Evolutionary conservation across 2,329 filamentous ascomycete species (phyloP), one percentile per base, ranked within the genome.

Genomic region (Metarhizium sp.): DNA sequence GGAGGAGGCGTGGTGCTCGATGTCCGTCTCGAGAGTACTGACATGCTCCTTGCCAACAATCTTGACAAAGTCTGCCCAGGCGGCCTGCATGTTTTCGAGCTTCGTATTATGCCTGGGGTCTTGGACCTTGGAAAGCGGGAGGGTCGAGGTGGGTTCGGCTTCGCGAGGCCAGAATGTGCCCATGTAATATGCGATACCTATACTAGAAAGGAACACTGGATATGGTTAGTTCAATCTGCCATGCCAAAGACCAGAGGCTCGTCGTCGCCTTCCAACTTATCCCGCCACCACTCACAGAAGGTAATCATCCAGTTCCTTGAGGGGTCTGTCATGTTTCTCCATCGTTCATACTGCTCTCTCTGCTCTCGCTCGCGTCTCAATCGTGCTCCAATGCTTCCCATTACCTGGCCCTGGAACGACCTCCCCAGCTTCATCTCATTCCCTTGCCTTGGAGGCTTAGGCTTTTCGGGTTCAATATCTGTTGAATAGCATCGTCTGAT

Each of bases 61-160:
- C 54, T 75, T 77, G 55, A 78, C 78, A 58, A 88, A 85, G 69
- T 88, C 84, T n/a, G 81, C 73, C 85, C 85, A 87, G 3, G 84
- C 82, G 30, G 85, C 82, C 70, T 86, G 81, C 63, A 88, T 78
- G 64, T 87, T 85, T 62, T 81, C 75, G 57, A 81, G 77, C 59
- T 78, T 78, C 54, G 76, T 76, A 62, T 85, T 80, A 69, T 86
- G 81, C 61, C 71, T 71, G 10, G 79, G 79, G n/a, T 77, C 66
- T 32, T 63, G 72, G 11, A 76, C 73, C 52, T 76, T 74, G 58
- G 68, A 67, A 7, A 87, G 76, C 30, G 84, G 81, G 2, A 83
- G 70, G 11, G 85, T 87, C 60, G 84, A 87, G 38, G 69, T 66
- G 11, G 77, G 71, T 38, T 79, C 76, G 29, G 73, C 66, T 18